Conservation (phyloP, 2,329 filamentous ascomycete genomes). For the Graphilbum ipis-grandicollis region DNA sequence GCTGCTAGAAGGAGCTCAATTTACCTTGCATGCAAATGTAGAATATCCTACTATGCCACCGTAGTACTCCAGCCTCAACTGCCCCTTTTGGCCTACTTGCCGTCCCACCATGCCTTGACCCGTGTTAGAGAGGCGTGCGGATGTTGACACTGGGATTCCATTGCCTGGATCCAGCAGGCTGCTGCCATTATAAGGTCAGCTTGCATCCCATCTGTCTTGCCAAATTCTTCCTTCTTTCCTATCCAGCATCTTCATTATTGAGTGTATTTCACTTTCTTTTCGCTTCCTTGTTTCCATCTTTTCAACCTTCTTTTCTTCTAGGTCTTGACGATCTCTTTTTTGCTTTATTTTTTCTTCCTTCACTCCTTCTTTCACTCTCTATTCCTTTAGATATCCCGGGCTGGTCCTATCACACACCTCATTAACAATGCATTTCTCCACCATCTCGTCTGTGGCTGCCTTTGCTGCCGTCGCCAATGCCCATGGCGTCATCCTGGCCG, state of each 20-base stretch:
- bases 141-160: no score
- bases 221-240: no score
- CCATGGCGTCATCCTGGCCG: conserved; percentile 8
- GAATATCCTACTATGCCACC: no score
- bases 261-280: not conserved
- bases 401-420: not conserved
- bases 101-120: not conserved
- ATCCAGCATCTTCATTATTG: not conserved
- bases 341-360: not conserved
- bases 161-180: no score
- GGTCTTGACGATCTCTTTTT: conserved; percentile 5
- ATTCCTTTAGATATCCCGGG: not conserved
- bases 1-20: no score
- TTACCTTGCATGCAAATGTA: no score
- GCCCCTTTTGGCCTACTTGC: not conserved
- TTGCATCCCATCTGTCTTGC: no score
- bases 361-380: not conserved
- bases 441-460: conserved; percentile 2
- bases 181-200: no score
- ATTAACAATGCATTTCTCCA: conserved; percentile 3
- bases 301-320: not conserved
- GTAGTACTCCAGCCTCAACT: not conserved
- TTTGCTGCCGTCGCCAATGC: conserved; percentile 7
- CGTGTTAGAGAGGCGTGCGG: not conserved
- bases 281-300: not conserved